Conservation (phyloP, 2,329 filamentous ascomycete species). For the Paecilomyces niveus region DNA sequence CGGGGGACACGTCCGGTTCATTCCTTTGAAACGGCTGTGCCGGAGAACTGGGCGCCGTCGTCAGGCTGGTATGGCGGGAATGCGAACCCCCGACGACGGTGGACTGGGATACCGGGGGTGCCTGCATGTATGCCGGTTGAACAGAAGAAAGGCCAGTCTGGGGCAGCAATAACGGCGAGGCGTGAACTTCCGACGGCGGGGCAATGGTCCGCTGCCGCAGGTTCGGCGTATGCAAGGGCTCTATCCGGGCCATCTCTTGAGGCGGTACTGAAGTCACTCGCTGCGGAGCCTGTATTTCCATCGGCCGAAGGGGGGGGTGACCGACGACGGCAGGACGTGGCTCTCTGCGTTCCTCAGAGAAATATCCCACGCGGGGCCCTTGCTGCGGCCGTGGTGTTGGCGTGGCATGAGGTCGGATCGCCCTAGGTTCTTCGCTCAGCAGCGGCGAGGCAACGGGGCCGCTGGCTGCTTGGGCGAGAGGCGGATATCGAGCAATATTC, state of each 20-base stretch:
- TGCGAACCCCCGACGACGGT: constrained; percentile 22
- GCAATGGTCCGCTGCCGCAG: constrained; percentile 10
- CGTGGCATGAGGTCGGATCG: constrained; percentile 23
- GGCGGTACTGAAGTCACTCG: constrained; percentile 21
- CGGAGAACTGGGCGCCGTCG: constrained; percentile 28
- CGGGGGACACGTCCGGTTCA: constrained; percentile 26
- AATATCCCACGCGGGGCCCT: constrained; percentile 39
- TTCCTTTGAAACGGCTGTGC: constrained; percentile 19
- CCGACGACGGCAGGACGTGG: constrained; percentile 13
- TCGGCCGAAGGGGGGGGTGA: constrained; percentile 16
- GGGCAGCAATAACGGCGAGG: constrained; percentile 14
- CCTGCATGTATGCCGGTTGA: constrained; percentile 21
- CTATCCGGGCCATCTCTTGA: constrained; percentile 28
- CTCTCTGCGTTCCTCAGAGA: constrained; percentile 35
- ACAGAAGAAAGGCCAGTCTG: constrained; percentile 12
- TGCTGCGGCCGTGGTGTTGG: constrained; percentile 23
- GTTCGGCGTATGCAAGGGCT: constrained; percentile 19
- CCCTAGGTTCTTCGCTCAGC: constrained; percentile 26
- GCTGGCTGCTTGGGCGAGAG: constrained; percentile 32
- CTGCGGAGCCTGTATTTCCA: constrained; percentile 23
- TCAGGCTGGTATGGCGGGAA: constrained; percentile 29
- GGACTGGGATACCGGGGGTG: constrained; percentile 13
- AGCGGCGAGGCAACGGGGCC: constrained; percentile 17
- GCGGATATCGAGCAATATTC: constrained; percentile 25
- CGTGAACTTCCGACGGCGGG: constrained; percentile 12